Conservation (phyloP, 306 rosid genomes). For the Acacia crassicarpa region DNA sequence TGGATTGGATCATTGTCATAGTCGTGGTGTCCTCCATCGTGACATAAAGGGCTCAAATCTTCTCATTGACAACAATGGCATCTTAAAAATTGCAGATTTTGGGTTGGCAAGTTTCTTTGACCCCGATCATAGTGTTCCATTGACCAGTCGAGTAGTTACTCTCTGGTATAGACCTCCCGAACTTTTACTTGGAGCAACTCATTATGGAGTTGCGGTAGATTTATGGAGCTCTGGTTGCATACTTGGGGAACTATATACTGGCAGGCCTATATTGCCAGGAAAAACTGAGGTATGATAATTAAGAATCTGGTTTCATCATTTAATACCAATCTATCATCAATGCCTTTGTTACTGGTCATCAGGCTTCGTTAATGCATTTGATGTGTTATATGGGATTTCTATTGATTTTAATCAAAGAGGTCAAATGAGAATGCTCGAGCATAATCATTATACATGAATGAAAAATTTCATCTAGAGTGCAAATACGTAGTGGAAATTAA, state of each 20-base stretch:
- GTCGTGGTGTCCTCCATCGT: slow-evolving; percentile 88
- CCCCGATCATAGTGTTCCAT: slow-evolving; percentile 59
- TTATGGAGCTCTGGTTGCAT: slow-evolving; percentile 97
- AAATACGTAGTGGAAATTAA: slow-evolving; percentile 5
- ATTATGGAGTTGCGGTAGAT: slow-evolving; percentile 93
- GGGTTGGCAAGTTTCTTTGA: slow-evolving; percentile 90
- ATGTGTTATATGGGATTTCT: not conserved
- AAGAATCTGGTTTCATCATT: slow-evolving; percentile 19
- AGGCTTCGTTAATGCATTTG: slow-evolving; percentile 12
- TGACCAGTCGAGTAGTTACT: slow-evolving; percentile 96
- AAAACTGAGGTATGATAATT: slow-evolving; percentile 81
- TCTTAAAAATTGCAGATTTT: slow-evolving; percentile 94
- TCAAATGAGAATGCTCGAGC: slow-evolving; percentile 1
- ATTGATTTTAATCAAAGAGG: not conserved
- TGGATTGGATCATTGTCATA: slow-evolving; percentile 89
- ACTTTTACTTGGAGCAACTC: slow-evolving; percentile 93
- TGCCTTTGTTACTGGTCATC: slow-evolving; percentile 3
- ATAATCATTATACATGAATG: not conserved
- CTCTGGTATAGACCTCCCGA: slow-evolving; percentile 99
- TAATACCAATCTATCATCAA: not conserved
- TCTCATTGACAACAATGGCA: slow-evolving; percentile 74
- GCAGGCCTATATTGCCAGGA: slow-evolving; percentile 96
- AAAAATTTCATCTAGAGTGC: not conserved
- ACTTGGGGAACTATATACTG: slow-evolving; percentile 87
- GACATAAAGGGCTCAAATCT: slow-evolving; percentile 99